Evolutionary conservation across 768 basidiomycete species (phyloP).

Genomic region (Mycena venus): DNA sequence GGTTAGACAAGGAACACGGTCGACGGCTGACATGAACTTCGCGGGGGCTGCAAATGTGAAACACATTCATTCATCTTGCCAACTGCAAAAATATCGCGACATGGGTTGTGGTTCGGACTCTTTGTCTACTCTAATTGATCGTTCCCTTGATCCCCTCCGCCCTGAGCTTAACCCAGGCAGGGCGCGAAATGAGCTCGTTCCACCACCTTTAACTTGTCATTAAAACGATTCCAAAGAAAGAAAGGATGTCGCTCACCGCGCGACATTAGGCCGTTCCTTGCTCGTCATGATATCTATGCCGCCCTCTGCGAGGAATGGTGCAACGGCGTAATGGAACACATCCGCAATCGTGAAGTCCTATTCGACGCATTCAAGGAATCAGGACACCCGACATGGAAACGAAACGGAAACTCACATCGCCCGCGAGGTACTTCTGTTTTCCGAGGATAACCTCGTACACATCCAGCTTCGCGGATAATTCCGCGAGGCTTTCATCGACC

Average conservation of each 20-base stretch:
- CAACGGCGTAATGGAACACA: not conserved
- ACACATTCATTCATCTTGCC: too few relatives aligned
- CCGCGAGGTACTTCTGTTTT: slow-evolving; percentile 61
- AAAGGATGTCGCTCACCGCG: too few relatives aligned
- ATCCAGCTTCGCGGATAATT: slow-evolving; percentile 57
- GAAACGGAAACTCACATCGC: not conserved
- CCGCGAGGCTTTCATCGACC: slow-evolving; percentile 42
- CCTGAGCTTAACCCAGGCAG: not conserved
- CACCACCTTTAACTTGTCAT: not conserved
- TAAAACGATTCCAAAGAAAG: too few relatives aligned
- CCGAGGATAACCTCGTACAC: slow-evolving; percentile 67
- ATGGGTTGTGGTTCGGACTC: not conserved
- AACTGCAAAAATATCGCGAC: too few relatives aligned
- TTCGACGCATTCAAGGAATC: not conserved
- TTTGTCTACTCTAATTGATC: too few relatives aligned
- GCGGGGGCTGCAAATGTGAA: too few relatives aligned
- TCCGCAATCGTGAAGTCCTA: not conserved
- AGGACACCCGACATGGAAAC: not conserved
- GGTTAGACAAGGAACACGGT: too few relatives aligned
- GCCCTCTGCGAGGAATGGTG: too few relatives aligned
- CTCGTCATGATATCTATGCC: too few relatives aligned
- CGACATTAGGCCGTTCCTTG: too few relatives aligned
- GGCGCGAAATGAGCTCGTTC: not conserved
- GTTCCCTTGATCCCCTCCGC: not conserved
- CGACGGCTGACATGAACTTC: too few relatives aligned